Conservation (phyloP, 352 stramenopile species). For the Globisporangium polare region DNA sequence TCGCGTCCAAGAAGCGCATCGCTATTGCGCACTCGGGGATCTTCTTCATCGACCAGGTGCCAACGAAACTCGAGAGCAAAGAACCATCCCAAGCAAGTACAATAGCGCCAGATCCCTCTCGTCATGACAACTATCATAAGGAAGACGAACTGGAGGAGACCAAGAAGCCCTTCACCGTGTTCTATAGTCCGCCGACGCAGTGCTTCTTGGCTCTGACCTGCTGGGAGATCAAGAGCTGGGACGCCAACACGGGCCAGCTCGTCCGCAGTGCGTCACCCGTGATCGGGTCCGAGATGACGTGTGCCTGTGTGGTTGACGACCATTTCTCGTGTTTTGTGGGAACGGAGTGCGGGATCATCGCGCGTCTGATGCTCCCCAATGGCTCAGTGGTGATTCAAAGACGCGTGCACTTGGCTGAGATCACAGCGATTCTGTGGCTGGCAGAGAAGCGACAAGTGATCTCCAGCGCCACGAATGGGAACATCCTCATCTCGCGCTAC, state of each 20-base stretch:
- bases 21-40: slow-evolving; percentile 47
- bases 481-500: slow-evolving; percentile 27
- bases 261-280: slow-evolving; percentile 18
- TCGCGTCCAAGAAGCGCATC: slow-evolving; percentile 27
- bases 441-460: slow-evolving; percentile 18
- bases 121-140: background rate
- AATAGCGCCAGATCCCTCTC: background rate
- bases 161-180: slow-evolving; percentile 29
- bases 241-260: slow-evolving; percentile 19
- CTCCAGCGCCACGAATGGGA: slow-evolving; percentile 28
- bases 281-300: slow-evolving; percentile 27
- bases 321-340: slow-evolving; percentile 43
- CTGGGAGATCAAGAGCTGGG: slow-evolving; percentile 28
- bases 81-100: background rate
- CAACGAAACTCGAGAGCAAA: slow-evolving; percentile 1
- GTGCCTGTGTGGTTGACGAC: slow-evolving; percentile 29
- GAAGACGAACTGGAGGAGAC: slow-evolving; percentile 21
- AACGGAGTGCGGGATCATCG: slow-evolving; percentile 32
- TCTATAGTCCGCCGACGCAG: slow-evolving; percentile 23
- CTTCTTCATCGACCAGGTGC: slow-evolving; percentile 45
- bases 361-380: slow-evolving; percentile 33
- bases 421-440: slow-evolving; percentile 24
- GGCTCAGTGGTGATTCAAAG: slow-evolving; percentile 27
- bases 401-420: slow-evolving; percentile 20
- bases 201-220: slow-evolving; percentile 32